These are phyloP conservation scores for Gnomoniopsis smithogilvyi DNA, from an alignment of 2,329 filamentous ascomycete genomes.

Conservation along the genomic window DNA sequence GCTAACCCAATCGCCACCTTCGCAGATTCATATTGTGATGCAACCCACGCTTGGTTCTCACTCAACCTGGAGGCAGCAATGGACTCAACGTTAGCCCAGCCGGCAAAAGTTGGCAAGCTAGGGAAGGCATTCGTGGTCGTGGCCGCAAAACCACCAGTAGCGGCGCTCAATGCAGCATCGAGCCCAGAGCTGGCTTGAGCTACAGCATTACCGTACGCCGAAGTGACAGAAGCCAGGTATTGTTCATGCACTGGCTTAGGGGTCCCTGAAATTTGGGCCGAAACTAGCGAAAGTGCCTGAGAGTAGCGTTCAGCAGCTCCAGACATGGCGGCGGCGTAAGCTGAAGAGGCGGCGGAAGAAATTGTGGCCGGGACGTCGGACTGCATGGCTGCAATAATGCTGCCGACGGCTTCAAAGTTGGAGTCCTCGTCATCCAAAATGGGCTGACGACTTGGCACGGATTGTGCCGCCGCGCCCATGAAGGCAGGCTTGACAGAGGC, in stretches of 20 bases:
- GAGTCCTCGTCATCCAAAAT: constrained; percentile 53
- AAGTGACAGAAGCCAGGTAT: constrained; percentile 65
- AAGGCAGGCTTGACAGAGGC: constrained; percentile 42
- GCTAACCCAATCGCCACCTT: constrained; percentile 62
- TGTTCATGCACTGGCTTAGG: constrained; percentile 68
- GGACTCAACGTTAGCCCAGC: constrained; percentile 52
- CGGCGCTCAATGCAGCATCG: constrained; percentile 51
- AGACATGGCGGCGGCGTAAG: constrained; percentile 63
- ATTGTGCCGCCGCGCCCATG: constrained; percentile 49
- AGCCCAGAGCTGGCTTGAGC: constrained; percentile 59
- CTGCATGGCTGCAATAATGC: constrained; percentile 30
- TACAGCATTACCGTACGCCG: constrained; percentile 64
- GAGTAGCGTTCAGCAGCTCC: constrained; percentile 66
- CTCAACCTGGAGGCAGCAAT: constrained; percentile 68
- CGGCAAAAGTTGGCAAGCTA: constrained; percentile 36
- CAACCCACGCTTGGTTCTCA: constrained; percentile 68
- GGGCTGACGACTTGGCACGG: constrained; percentile 43
- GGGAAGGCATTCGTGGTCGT: constrained; percentile 31
- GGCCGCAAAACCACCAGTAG: constrained; percentile 48
- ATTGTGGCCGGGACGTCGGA: constrained; percentile 28
- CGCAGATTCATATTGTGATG: constrained; percentile 67
- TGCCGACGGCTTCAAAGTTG: constrained; percentile 35
- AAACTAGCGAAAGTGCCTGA: constrained; percentile 64
- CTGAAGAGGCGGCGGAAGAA: constrained; percentile 29
- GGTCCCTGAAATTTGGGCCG: constrained; percentile 64